These are phyloP conservation scores for Canavalia ensiformis DNA, from an alignment of 306 rosid genomes.

Conservation along the genomic window DNA sequence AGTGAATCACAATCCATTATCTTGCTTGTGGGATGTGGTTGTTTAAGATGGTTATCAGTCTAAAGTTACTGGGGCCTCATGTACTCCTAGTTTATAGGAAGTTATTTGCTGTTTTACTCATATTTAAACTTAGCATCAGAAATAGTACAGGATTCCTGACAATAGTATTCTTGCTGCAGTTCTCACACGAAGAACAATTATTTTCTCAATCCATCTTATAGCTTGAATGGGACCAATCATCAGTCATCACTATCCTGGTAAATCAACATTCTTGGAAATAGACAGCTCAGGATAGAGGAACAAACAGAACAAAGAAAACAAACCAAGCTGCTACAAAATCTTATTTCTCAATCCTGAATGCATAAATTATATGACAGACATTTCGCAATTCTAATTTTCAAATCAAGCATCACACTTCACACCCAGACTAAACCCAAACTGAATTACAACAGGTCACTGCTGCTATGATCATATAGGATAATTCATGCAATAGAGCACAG, in stretches of 20 bases:
- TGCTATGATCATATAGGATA: background rate
- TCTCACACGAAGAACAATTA: too few species aligned
- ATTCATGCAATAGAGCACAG: background rate
- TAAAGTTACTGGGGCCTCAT: too few species aligned
- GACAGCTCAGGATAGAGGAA: background rate
- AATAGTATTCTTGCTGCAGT: too few species aligned
- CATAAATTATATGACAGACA: background rate
- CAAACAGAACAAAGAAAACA: background rate
- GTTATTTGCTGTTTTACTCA: too few species aligned
- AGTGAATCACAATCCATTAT: too few species aligned
- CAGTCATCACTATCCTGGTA: background rate
- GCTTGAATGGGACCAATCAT: too few species aligned
- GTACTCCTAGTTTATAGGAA: too few species aligned
- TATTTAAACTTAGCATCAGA: too few species aligned
- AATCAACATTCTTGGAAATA: background rate
- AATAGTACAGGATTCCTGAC: too few species aligned
- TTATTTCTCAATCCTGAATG: background rate
- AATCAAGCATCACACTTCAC: background rate
- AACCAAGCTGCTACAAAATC: background rate
- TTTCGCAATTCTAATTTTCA: background rate
- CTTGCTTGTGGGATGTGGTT: too few species aligned
- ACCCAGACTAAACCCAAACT: background rate
- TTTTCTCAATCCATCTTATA: too few species aligned
- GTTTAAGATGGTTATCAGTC: too few species aligned
- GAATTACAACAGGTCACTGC: background rate